Evolutionary conservation across 2,329 filamentous ascomycete genomes (phyloP).

Genomic region (Polytolypa hystricis): DNA sequence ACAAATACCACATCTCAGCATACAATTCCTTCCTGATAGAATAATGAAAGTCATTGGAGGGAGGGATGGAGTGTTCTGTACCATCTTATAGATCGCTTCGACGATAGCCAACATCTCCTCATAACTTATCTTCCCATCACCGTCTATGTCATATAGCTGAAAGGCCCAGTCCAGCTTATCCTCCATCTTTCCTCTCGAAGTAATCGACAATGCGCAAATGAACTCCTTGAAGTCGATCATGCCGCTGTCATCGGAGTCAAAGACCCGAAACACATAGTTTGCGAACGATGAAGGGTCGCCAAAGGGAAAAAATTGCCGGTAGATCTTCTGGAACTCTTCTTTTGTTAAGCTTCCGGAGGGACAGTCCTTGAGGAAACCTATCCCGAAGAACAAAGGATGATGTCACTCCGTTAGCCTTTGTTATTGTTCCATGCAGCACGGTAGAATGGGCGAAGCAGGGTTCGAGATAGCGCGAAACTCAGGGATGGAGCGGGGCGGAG

Average conservation of each 20-base stretch:
- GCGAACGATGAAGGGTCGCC: slow-evolving; percentile 95
- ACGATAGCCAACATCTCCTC: slow-evolving; percentile 99
- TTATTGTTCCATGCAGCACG: neutral
- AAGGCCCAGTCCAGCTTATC: slow-evolving; percentile 99
- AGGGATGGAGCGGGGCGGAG: too few species aligned
- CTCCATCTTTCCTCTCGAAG: slow-evolving; percentile 95
- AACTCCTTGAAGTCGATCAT: slow-evolving; percentile 99
- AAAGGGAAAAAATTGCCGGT: slow-evolving; percentile 98
- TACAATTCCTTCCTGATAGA: slow-evolving; percentile 4
- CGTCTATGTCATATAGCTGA: slow-evolving; percentile 97
- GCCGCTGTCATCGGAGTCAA: slow-evolving; percentile 93
- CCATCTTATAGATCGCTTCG: slow-evolving; percentile 99
- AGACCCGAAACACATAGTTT: slow-evolving; percentile 98
- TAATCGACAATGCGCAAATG: slow-evolving; percentile 95
- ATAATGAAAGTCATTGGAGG: too few species aligned
- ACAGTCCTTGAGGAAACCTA: slow-evolving; percentile 97
- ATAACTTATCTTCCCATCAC: slow-evolving; percentile 97
- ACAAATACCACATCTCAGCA: neutral
- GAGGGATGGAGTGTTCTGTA: too few species aligned
- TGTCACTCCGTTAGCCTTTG: neutral
- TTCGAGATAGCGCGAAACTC: too few species aligned
- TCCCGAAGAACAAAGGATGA: neutral
- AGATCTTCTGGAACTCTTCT: slow-evolving; percentile 99
- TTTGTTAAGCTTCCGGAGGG: slow-evolving; percentile 94
- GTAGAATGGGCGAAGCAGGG: neutral